Base-by-base conservation (phyloP, 495 filamentous ascomycete species). In the Hypoxylon trugodes region DNA sequence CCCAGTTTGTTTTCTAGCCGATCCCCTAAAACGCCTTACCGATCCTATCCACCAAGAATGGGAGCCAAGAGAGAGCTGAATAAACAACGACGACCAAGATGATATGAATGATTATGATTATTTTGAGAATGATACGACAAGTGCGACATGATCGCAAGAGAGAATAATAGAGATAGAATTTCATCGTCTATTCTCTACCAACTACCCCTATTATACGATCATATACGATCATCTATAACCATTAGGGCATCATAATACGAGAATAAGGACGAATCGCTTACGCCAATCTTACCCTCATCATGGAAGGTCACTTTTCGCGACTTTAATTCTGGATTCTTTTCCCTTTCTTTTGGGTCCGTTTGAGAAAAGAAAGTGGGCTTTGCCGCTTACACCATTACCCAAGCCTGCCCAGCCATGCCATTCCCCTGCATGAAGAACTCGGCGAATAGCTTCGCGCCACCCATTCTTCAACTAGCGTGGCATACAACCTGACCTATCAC, bases 371-470 rank as follows among this genome's bases (percentile, higher is more conserved):
- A n/a, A 12, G 38, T 18, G 21, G 26, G 36, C 1, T 58, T 41
- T 57, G 52, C 42, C 55, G 36, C 45, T 36, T 49, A n/a, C n/a
- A n/a, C n/a, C n/a, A n/a, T n/a, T n/a, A n/a, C n/a, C n/a, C n/a
- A n/a, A n/a, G n/a, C n/a, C n/a, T n/a, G n/a, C n/a, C n/a, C n/a
- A 32, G 22, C 25, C 35, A 3, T 43, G 45, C 41, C 58, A 24
- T 67, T 59, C 64, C 64, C 63, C 64, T 67, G 64, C 64, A 67
- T 67, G 26, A 57, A 35, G 13, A 21, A 58, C 25, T 43, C 33
- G 21, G 40, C 64, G 64, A 67, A 67, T 61, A 41, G 33, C 63
- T 53, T 61, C 41, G 63, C 63, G 51, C 57, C 63, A 61, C 40
- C 63, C 63, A 15, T 52, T 41, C 63, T 32, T 41, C 40, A 26